These are phyloP conservation scores for Hysterangium stoloniferum DNA, from an alignment of 768 basidiomycete genomes.

Conservation along the genomic window DNA sequence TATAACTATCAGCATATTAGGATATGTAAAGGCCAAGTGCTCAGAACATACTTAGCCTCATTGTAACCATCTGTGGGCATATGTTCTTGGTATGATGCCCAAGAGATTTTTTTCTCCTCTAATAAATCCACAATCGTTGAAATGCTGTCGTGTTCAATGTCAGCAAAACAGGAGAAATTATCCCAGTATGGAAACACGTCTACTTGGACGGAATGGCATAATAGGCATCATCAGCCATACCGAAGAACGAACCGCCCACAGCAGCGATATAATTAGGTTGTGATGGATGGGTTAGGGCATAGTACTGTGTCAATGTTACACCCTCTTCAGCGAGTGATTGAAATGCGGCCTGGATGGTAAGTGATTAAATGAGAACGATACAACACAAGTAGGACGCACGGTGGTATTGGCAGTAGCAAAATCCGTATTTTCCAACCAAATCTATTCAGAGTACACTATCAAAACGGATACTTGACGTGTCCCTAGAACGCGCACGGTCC, in stretches of 20 bases:
- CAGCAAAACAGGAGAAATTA: neutral
- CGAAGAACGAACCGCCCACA: conserved; percentile 47
- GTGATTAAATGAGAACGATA: neutral
- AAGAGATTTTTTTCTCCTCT: conserved; percentile 47
- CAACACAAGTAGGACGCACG: neutral
- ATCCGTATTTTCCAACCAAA: conserved; percentile 62
- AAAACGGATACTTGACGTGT: neutral
- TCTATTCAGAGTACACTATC: conserved; percentile 20
- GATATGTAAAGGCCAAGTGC: conserved; percentile 5
- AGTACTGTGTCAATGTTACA: conserved; percentile 36
- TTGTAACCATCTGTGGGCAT: conserved; percentile 42
- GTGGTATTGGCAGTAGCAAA: conserved; percentile 25
- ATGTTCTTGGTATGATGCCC: conserved; percentile 56
- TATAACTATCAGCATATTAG: conserved; percentile 22
- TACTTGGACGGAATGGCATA: conserved; percentile 21
- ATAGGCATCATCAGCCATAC: conserved; percentile 35
- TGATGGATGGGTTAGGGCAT: conserved; percentile 48
- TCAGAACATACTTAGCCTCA: conserved; percentile 28
- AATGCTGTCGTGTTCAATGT: conserved; percentile 32
- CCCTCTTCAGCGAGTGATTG: conserved; percentile 39
- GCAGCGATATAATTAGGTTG: conserved; percentile 49
- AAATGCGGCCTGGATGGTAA: conserved; percentile 20
- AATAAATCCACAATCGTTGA: conserved; percentile 54
- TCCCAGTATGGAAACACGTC: neutral
- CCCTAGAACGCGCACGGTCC: conserved; percentile 3